phyloP scores from a whole-genome alignment of 2,329 filamentous ascomycete genomes.

The Paraconiothyrium sp. region DNA sequence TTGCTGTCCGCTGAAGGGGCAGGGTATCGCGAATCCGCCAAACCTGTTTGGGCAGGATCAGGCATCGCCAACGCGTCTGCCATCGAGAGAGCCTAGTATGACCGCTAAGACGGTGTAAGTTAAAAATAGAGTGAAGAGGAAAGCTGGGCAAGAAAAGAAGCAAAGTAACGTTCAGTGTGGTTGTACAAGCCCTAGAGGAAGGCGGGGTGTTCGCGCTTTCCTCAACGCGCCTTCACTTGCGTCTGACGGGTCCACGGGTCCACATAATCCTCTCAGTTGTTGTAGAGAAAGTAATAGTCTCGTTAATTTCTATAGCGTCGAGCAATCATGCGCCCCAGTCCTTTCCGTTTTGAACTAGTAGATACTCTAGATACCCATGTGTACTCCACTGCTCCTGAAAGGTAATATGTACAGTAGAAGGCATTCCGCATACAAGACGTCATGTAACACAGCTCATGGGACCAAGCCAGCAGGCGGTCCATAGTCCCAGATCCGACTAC shows the following conservation, averaged over 20 bases:
- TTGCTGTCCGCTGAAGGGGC: neutral
- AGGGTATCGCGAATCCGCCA: neutral
- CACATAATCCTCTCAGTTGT: no score
- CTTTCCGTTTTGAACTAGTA: no score
- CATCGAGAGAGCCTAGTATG: neutral
- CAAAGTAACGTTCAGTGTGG: neutral
- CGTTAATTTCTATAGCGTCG: no score
- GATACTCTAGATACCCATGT: neutral
- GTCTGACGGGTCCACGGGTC: no score
- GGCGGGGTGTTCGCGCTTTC: neutral
- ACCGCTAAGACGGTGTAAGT: neutral
- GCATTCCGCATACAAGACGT: neutral
- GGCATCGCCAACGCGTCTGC: neutral
- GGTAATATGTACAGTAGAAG: conserved; percentile 2
- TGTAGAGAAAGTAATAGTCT: no score
- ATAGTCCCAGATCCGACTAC: conserved; percentile 49
- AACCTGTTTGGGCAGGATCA: neutral
- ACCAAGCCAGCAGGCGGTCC: conserved; percentile 29
- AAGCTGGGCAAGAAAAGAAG: neutral
- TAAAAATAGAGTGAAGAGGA: neutral
- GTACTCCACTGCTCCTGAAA: neutral
- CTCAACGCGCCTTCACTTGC: no score
- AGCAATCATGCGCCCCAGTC: no score
- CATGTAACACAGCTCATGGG: neutral
- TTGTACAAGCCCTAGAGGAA: neutral